Base-by-base conservation (phyloP, 768 basidiomycete genomes). In the Russula virescens region DNA sequence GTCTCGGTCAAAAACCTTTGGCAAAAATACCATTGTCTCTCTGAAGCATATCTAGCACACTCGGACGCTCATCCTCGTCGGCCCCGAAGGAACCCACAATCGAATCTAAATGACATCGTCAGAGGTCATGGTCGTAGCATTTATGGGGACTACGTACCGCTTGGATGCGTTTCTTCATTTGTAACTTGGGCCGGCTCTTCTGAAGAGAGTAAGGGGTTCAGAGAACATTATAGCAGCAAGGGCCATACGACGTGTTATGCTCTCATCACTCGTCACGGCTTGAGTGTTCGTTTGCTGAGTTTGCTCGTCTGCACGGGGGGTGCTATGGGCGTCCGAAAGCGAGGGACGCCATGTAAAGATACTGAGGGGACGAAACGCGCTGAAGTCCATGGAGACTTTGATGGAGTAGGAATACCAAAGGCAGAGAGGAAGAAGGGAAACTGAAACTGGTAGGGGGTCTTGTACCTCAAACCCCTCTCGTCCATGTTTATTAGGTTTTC, bases 341-440 rank as follows among this genome's bases (percentile, higher is more conserved):
- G 51, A 25, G 35, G 59, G n/a, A 38, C 45, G 52, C 60, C 60
- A 35, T 47, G 45, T 14, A 19, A 46, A 60, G 31, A 46, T 34
- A 3, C 38, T 60, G 13, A 45, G 45, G 8, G 59, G 23, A 52
- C 51, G 59, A 46, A 46, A 35, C n/a, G 43, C 59, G 26, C 59
- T 21, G 25, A 60, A 21, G 16, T 53, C 51, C 59, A 60, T 60
- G 34, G 5, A 18, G 35, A 38, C 35, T 14, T 21, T 6, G 10
- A 25, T n/a, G 42, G 18, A 42, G n/a, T 26, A 19, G 25, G 18
- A 18, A 45, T 55, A 4, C 28, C 5, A 55, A 55, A 8, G 54
- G 18, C 19, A 19, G 2, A 43, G 31, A 31, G 7, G 10, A 34
- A 26, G 34, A n/a, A n/a, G n/a, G n/a, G n/a, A n/a, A n/a, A n/a